Evolutionary conservation across 2,329 filamentous ascomycete genomes (phyloP).

Genomic region (Drechslera avenae): DNA sequence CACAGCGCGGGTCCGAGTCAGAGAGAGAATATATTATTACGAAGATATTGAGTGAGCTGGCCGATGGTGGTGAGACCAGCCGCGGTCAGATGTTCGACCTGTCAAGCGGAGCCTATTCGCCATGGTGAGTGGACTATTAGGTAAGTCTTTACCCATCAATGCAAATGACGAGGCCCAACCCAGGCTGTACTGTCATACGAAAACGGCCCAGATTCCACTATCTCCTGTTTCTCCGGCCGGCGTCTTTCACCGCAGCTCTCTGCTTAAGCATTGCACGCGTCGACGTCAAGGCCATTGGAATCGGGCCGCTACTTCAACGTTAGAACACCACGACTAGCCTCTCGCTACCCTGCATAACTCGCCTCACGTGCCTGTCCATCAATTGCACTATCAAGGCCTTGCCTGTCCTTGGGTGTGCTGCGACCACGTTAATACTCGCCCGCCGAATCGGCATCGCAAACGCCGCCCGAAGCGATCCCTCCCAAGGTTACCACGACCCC

Average conservation of each 20-base stretch:
- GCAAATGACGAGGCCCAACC: constrained; percentile 33
- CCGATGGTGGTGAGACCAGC: constrained; percentile 19
- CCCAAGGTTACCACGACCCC: constrained; percentile 12
- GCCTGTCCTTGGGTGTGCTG: constrained; percentile 10
- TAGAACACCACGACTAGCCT: constrained; percentile 11
- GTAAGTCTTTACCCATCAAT: constrained; percentile 39
- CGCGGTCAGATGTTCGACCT: constrained; percentile 34
- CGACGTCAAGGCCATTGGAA: constrained; percentile 13
- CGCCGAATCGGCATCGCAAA: constrained; percentile 31
- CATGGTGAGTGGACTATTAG: constrained; percentile 39
- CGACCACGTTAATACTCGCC: constrained; percentile 25
- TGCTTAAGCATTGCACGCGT: constrained; percentile 5
- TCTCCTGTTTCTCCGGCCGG: constrained; percentile 45
- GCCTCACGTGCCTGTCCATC: constrained; percentile 31
- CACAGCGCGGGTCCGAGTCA: too few species aligned
- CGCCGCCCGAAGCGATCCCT: constrained; percentile 19
- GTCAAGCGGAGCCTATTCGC: constrained; percentile 44
- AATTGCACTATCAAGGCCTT: constrained; percentile 22
- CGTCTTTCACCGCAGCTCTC: constrained; percentile 17
- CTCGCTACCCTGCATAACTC: constrained; percentile 30
- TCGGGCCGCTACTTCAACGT: constrained; percentile 11
- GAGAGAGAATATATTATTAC: constrained; percentile 23
- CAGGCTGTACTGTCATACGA: constrained; percentile 36
- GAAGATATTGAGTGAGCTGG: constrained; percentile 29
- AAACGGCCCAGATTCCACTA: constrained; percentile 22